Conservation (phyloP, 768 basidiomycete genomes). For the Dacryopinax primogenitus region DNA sequence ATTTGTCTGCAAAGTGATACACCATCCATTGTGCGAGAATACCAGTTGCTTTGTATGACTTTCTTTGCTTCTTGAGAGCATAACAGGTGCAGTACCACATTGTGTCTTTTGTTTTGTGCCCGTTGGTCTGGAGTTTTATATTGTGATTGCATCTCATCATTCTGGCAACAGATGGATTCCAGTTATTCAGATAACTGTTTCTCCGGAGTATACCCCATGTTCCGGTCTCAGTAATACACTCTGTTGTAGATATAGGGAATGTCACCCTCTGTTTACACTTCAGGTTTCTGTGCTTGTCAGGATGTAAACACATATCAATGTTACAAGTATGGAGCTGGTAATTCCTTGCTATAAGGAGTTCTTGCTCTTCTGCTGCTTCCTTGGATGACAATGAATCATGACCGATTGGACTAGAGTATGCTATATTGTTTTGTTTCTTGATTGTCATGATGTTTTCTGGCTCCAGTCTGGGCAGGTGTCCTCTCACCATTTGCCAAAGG, state of each 20-base stretch:
- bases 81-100: constrained; percentile 31
- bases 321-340: constrained; percentile 31
- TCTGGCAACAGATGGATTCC: constrained; percentile 22
- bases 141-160: constrained; percentile 32
- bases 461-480: background rate
- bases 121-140: constrained; percentile 31
- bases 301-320: constrained; percentile 18
- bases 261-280: constrained; percentile 28
- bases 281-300: constrained; percentile 14
- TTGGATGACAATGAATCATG: no score
- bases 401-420: constrained; percentile 13
- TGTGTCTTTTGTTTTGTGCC: constrained; percentile 26
- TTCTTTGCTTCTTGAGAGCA: constrained; percentile 28
- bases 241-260: constrained; percentile 13
- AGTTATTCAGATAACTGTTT: constrained; percentile 20
- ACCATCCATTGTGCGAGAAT: constrained; percentile 26
- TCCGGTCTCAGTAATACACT: constrained; percentile 16
- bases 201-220: constrained; percentile 16
- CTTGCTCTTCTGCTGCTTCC: no score
- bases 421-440: constrained; percentile 15
- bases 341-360: no score
- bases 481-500: background rate
- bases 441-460: background rate
- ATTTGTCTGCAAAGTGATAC: constrained; percentile 20
- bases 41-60: constrained; percentile 29